Base-by-base conservation (phyloP, 257 asterid species). In the Penstemon barbatus region DNA sequence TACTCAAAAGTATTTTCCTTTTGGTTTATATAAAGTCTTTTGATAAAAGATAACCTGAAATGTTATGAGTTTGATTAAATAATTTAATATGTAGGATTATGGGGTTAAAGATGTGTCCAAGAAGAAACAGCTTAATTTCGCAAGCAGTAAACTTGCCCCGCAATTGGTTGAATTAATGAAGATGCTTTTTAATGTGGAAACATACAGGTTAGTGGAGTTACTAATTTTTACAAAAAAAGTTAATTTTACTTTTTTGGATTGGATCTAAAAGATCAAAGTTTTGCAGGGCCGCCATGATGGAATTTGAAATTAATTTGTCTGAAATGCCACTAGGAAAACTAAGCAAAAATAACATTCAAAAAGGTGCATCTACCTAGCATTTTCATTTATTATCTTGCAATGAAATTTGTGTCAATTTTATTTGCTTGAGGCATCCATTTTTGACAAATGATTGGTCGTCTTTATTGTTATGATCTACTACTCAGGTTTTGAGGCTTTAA, bases 321-420 rank as follows among this genome's bases (percentile, higher is more conserved):
- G 97, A 91, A 84, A 91, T 94, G 99, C 99, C 99, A n/a, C 83
- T 94, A 3, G 99, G 99, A 74, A 94, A 94, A 81, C 88, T 94
- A 42, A 91, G 99, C 82, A 91, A 83, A 81, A 82, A 74, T 77
- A 94, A 87, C 71, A 94, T 94, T 77, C 96, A 94, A 62, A 86
- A 91, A 78, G 99, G 97, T 90, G 63, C 64, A 51, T 74, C 43
- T 50, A 8, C 63, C 55, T 41, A 40, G 61, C 68, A 11, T 63
- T 57, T 54, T 15, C 41, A 25, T 62, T 12, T 48, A 57, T 39
- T 39, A 33, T 38, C 61, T 59, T 19, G 11, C 11, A 59, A 18
- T 73, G 68, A 53, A 48, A 18, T 41, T 57, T 60, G 11, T 57
- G 70, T 18, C 6, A 44, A 64, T 69, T 71, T 38, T 56, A 37